These are phyloP conservation scores for Lecanicillium sp. DNA, from an alignment of 2,329 filamentous ascomycete genomes.

Conservation along the genomic window DNA sequence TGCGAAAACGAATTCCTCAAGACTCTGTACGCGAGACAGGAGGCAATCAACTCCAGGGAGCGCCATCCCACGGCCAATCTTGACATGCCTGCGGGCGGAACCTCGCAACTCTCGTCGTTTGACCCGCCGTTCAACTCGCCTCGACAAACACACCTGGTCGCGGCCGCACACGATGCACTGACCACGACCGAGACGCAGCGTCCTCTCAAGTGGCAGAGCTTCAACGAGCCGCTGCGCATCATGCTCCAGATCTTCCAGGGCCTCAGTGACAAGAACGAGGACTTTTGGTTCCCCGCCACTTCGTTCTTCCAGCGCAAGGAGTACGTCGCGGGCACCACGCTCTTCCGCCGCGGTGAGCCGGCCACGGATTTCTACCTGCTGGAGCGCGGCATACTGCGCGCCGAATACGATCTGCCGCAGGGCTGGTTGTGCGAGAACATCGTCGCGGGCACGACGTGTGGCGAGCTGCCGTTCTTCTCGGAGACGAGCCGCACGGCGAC, in stretches of 20 bases:
- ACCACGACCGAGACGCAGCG: slow-evolving; percentile 56
- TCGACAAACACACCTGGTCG: slow-evolving; percentile 67
- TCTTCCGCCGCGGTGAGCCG: slow-evolving; percentile 72
- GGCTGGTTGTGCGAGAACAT: slow-evolving; percentile 87
- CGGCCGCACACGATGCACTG: slow-evolving; percentile 71
- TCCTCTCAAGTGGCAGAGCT: slow-evolving; percentile 69
- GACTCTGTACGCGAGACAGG: slow-evolving; percentile 66
- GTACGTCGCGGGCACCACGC: slow-evolving; percentile 60
- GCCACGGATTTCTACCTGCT: slow-evolving; percentile 86
- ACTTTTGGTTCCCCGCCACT: slow-evolving; percentile 85
- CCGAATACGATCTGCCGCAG: slow-evolving; percentile 87
- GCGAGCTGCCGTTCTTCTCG: slow-evolving; percentile 93
- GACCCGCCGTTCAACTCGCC: slow-evolving; percentile 64
- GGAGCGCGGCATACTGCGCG: slow-evolving; percentile 80
- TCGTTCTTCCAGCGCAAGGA: slow-evolving; percentile 68
- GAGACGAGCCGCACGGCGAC: slow-evolving; percentile 84
- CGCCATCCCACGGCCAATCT: slow-evolving; percentile 38
- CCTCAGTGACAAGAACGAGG: slow-evolving; percentile 77
- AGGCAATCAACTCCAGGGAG: slow-evolving; percentile 46
- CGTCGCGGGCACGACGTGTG: slow-evolving; percentile 88
- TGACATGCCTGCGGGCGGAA: slow-evolving; percentile 38
- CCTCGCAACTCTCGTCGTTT: slow-evolving; percentile 28
- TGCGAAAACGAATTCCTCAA: slow-evolving; percentile 93
- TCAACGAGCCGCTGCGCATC: slow-evolving; percentile 83
- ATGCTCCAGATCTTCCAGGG: slow-evolving; percentile 95